These are phyloP conservation scores for Apiospora koreana DNA, from an alignment of 2,329 filamentous ascomycete species.

Conservation along the genomic window DNA sequence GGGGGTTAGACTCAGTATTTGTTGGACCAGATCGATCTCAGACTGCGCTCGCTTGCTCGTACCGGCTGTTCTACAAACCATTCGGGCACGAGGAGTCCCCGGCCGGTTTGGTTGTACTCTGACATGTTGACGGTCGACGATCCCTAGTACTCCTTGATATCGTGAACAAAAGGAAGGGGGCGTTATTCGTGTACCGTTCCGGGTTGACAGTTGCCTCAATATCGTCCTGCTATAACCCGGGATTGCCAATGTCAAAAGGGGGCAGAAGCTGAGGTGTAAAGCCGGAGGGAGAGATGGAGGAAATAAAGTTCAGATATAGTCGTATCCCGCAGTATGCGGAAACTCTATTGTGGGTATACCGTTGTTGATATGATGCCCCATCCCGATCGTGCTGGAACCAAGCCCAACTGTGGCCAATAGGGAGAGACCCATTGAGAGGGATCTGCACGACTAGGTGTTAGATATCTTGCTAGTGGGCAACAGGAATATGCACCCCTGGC, in stretches of 20 bases:
- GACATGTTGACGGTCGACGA: constrained; percentile 4
- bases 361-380: not conserved
- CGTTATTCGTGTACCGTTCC: not conserved
- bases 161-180: not conserved
- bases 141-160: not conserved
- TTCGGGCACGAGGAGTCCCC: constrained; percentile 12
- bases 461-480: not conserved
- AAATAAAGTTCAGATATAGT: not conserved
- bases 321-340: not conserved
- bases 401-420: not conserved
- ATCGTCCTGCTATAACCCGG: not conserved
- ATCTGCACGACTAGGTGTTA: not conserved
- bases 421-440: not conserved
- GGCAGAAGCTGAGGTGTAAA: not conserved
- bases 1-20: not conserved
- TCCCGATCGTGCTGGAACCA: not conserved
- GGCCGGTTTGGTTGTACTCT: not conserved
- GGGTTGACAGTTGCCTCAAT: not conserved
- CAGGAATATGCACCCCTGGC: not conserved
- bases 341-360: not conserved
- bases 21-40: not conserved
- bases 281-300: not conserved
- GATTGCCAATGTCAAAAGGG: not conserved
- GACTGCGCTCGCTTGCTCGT: not conserved
- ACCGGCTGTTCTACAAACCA: constrained; percentile 13